Evolutionary conservation across 2,329 filamentous ascomycete genomes (phyloP).

Genomic region (Pseudogymnoascus sp.): DNA sequence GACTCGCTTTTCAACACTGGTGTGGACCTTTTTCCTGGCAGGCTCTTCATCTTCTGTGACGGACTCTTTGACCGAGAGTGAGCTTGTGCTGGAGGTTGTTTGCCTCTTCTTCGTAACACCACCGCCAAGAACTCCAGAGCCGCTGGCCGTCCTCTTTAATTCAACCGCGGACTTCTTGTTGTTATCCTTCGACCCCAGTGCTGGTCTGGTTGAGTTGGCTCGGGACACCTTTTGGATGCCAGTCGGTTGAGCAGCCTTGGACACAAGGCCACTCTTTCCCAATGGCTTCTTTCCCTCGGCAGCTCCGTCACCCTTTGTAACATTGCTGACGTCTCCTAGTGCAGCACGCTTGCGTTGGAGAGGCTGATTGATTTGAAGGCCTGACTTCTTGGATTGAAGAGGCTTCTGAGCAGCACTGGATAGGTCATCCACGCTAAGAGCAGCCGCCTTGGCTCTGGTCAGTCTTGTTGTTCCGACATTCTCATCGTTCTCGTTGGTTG

Average conservation of each 20-base stretch:
- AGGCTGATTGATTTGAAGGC: slow-evolving; percentile 35
- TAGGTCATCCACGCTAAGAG: slow-evolving; percentile 54
- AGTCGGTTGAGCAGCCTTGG: slow-evolving; percentile 74
- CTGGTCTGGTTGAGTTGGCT: slow-evolving; percentile 51
- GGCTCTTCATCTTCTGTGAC: slow-evolving; percentile 58
- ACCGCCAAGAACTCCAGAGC: slow-evolving; percentile 57
- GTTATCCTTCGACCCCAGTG: slow-evolving; percentile 55
- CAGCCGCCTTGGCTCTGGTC: slow-evolving; percentile 86
- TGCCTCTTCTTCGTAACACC: slow-evolving; percentile 61
- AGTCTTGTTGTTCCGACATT: slow-evolving; percentile 71
- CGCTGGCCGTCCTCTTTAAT: slow-evolving; percentile 63
- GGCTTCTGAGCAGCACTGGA: slow-evolving; percentile 49
- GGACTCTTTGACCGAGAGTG: slow-evolving; percentile 53
- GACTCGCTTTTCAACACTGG: slow-evolving; percentile 40
- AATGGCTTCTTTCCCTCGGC: slow-evolving; percentile 64
- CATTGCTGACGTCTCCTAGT: slow-evolving; percentile 92
- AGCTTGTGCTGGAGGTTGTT: slow-evolving; percentile 39
- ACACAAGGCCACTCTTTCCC: slow-evolving; percentile 59
- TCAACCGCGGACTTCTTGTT: slow-evolving; percentile 55
- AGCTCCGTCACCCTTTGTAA: slow-evolving; percentile 64
- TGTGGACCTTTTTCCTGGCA: slow-evolving; percentile 55
- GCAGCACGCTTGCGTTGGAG: slow-evolving; percentile 68
- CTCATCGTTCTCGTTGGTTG: slow-evolving; percentile 92
- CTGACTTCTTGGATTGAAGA: slow-evolving; percentile 62
- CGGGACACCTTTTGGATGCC: slow-evolving; percentile 66